phyloP scores from a whole-genome alignment of 306 rosid genomes.

The Cucumis cinereus region DNA sequence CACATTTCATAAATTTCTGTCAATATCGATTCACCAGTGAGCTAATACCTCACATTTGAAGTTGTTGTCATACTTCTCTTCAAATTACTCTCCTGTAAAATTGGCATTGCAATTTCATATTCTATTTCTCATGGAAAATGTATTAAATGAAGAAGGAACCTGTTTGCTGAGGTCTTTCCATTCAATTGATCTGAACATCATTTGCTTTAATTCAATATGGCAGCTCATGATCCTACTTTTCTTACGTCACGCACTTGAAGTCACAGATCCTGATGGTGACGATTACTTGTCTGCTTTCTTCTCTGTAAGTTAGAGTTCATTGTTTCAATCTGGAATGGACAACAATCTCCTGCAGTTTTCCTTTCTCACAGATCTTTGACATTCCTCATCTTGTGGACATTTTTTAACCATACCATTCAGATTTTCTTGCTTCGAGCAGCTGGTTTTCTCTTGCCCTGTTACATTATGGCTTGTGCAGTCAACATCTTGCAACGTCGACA shows the following conservation, averaged over 20 bases:
- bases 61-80: background rate
- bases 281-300: constrained; percentile 66
- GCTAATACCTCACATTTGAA: background rate
- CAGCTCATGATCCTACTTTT: constrained; percentile 90
- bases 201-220: constrained; percentile 12
- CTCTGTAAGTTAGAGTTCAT: constrained; percentile 37
- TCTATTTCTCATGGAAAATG: background rate
- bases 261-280: constrained; percentile 48
- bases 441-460: constrained; percentile 95
- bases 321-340: background rate
- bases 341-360: background rate
- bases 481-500: constrained; percentile 89
- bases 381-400: background rate
- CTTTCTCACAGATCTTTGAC: background rate
- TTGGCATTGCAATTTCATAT: background rate
- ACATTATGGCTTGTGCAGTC: constrained; percentile 98
- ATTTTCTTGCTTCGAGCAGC: constrained; percentile 84
- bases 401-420: constrained; percentile 11
- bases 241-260: constrained; percentile 72
- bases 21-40: background rate
- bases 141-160: background rate
- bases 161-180: background rate
- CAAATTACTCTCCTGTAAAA: background rate
- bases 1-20: background rate
- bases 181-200: background rate